Conservation (phyloP, 495 filamentous ascomycete genomes). For the Penicillium flavigenum region DNA sequence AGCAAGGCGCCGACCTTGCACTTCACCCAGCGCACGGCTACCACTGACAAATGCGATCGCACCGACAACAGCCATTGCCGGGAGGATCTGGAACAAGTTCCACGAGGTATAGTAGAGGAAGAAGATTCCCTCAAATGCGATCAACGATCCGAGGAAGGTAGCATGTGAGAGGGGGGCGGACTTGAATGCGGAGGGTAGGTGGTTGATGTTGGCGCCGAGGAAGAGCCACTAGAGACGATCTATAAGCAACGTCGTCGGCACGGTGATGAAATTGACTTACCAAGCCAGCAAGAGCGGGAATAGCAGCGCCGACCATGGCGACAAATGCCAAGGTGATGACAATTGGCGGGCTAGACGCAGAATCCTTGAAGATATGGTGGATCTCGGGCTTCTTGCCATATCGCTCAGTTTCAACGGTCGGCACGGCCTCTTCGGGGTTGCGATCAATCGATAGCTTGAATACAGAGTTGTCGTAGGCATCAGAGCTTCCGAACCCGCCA, state of each 20-base stretch:
- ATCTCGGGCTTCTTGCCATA: slow-evolving; percentile 84
- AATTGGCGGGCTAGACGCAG: slow-evolving; percentile 77
- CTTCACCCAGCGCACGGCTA: slow-evolving; percentile 87
- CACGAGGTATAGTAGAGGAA: slow-evolving; percentile 92
- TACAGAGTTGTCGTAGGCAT: slow-evolving; percentile 59
- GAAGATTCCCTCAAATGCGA: slow-evolving; percentile 87
- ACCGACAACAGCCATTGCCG: slow-evolving; percentile 65
- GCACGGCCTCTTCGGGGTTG: slow-evolving; percentile 61
- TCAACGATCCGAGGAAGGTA: slow-evolving; percentile 77
- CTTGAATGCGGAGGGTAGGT: slow-evolving; percentile 70
- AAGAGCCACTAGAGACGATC: slow-evolving; percentile 60
- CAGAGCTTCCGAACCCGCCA: slow-evolving; percentile 78
- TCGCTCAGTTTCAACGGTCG: slow-evolving; percentile 59
- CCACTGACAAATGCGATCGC: slow-evolving; percentile 80
- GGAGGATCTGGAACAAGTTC: slow-evolving; percentile 90
- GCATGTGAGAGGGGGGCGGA: slow-evolving; percentile 74
- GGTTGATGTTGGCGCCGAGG: slow-evolving; percentile 81
- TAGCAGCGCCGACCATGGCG: slow-evolving; percentile 63
- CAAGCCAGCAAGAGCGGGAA: slow-evolving; percentile 67
- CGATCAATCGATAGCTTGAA: slow-evolving; percentile 65
- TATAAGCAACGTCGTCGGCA: slow-evolving; percentile 16
- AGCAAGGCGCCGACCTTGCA: slow-evolving; percentile 79
- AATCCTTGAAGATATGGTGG: slow-evolving; percentile 83
- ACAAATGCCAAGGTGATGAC: slow-evolving; percentile 78
- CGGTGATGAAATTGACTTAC: slow-evolving; percentile 49